Evolutionary conservation across 192 early-diverging fungal genomes (phyloP), one percentile per base, ranked within the genome.

Genomic region (Chytriomyces hyalinus): DNA sequence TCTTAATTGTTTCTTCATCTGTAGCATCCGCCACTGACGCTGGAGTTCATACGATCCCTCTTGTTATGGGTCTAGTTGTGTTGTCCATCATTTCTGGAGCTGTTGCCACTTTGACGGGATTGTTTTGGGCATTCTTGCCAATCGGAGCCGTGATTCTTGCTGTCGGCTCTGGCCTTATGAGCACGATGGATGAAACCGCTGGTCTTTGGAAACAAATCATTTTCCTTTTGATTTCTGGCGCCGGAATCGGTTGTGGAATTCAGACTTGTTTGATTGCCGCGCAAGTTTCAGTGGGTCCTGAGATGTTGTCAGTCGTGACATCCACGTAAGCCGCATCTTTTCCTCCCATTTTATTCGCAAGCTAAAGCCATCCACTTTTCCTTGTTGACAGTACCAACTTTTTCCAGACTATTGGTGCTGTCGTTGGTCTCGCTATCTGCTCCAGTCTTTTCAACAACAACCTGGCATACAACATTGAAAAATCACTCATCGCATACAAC

Each of bases 181-280:
- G 57, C 2, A 78, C 76, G 0, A 53, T 78, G 57, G 26, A 70
- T 45, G 76, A 70, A 36, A 46, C 81, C 11, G 83, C 90, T 1
- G 81, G 81, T 43, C 61, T 80, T 49, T 82, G 81, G 6, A 15
- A 85, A n/a, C 90, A 89, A 50, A 85, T 90, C 36, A 84, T 86
- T 2, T 87, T 82, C 61, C 77, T 94, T 73, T 79, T 94, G 26
- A 80, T 94, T 62, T 70, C 87, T 45, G 93, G 93, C 6, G 50
- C 89, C 17, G 94, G 93, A 47, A 84, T 92, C 47, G 93, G 94
- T 57, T 80, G 81, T 24, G 86, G 86, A 61, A 78, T 93, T 69
- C 93, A 93, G 85, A 91, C 91, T 0, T 80, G 85, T 48, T 84
- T 93, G 76, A 79, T 94, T 70, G 89, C 87, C 2, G 91, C 88